Conservation (phyloP, 1,284 basidiomycete species). For the Puccinia triticina region DNA sequence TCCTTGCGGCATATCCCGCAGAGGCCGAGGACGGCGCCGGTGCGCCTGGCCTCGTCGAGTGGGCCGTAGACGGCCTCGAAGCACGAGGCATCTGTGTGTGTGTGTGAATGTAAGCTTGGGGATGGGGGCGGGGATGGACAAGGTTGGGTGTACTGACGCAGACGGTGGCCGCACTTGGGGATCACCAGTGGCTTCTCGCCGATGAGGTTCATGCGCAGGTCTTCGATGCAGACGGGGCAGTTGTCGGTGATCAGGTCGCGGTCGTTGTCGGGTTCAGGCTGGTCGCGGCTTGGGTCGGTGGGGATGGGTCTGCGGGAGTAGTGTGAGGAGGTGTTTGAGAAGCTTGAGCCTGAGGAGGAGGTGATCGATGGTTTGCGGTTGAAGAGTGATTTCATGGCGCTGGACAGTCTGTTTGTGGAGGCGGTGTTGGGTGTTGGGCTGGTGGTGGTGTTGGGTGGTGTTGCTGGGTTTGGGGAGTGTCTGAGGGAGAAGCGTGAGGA, state of each 20-base stretch:
- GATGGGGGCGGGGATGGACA: not conserved
- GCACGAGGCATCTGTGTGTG: constrained; percentile 71
- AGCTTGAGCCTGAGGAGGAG: constrained; percentile 29
- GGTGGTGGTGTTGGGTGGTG: not conserved
- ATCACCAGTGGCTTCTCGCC: constrained; percentile 97
- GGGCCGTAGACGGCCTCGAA: constrained; percentile 93
- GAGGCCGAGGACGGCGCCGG: constrained; percentile 70
- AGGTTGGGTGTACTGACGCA: constrained; percentile 73
- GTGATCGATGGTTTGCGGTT: constrained; percentile 21
- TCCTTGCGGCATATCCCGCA: constrained; percentile 94
- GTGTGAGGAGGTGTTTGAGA: constrained; percentile 21
- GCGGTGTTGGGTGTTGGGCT: not conserved
- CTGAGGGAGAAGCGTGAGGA: too few species aligned
- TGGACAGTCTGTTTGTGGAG: constrained; percentile 13
- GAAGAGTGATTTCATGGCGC: constrained; percentile 14
- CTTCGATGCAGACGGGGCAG: constrained; percentile 88
- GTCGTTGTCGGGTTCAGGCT: not conserved
- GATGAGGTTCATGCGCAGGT: constrained; percentile 69
- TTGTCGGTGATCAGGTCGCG: constrained; percentile 62
- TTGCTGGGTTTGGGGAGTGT: too few species aligned
- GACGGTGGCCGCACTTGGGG: constrained; percentile 92
- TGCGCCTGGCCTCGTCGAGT: constrained; percentile 68
- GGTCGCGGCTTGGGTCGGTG: too few species aligned
- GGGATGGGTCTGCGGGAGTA: not conserved
- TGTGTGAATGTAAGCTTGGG: too few species aligned